Conservation (phyloP, 1,284 basidiomycete species). For the Tilletia walkeri region DNA sequence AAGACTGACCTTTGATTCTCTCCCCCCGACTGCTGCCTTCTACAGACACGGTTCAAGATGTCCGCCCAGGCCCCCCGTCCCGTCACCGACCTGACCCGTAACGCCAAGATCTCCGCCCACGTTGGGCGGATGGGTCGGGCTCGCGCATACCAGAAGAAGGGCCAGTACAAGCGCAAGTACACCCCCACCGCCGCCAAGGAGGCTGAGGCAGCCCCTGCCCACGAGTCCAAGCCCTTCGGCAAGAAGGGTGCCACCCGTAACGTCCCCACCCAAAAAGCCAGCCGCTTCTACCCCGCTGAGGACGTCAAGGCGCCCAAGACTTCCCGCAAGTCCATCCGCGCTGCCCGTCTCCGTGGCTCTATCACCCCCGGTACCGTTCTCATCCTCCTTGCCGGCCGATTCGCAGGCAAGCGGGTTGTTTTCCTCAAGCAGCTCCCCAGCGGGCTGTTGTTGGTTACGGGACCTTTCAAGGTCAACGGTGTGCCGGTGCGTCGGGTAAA, state of each 20-base stretch:
- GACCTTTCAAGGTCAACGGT: conserved; percentile 98
- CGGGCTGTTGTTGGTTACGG: conserved; percentile 91
- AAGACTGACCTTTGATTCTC: neutral
- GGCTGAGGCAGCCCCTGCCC: conserved; percentile 59
- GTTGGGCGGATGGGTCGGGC: conserved; percentile 60
- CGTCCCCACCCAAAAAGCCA: conserved; percentile 79
- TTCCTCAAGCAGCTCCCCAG: conserved; percentile 95
- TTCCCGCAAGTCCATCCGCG: conserved; percentile 76
- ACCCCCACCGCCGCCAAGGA: conserved; percentile 64
- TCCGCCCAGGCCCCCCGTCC: neutral
- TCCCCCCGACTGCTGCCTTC: neutral
- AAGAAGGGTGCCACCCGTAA: conserved; percentile 80
- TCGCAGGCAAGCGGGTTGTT: conserved; percentile 96
- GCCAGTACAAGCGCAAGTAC: conserved; percentile 71
- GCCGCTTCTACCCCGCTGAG: conserved; percentile 95
- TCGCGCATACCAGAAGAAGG: conserved; percentile 75
- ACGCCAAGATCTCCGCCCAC: conserved; percentile 18
- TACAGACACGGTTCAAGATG: conserved; percentile 11
- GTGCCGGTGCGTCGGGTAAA: conserved; percentile 96
- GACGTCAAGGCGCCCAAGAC: conserved; percentile 85
- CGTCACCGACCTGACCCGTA: conserved; percentile 16
- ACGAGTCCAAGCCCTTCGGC: conserved; percentile 81
- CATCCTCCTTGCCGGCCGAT: conserved; percentile 95
- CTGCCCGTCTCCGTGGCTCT: conserved; percentile 72
- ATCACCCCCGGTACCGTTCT: conserved; percentile 94